phyloP scores from a whole-genome alignment of 2,329 filamentous ascomycete species.

The Cladobotryum protrusum region DNA sequence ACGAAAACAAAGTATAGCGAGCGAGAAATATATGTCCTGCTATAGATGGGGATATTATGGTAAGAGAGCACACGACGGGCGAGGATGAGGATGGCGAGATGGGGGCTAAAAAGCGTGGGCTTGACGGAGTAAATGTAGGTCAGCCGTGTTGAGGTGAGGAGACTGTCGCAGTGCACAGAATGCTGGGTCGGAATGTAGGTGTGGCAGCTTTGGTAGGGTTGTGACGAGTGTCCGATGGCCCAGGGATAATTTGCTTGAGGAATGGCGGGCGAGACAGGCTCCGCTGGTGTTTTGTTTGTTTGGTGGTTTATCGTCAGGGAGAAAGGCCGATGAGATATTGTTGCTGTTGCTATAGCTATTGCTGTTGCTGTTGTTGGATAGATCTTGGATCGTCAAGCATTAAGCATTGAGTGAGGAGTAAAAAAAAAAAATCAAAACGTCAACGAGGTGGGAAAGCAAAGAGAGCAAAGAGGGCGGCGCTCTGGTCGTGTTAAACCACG shows the following conservation, averaged over 20 bases:
- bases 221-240: constrained; percentile 16
- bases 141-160: constrained; percentile 6
- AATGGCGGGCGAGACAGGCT: constrained; percentile 33
- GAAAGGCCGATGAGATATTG: constrained; percentile 4
- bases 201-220: constrained; percentile 8
- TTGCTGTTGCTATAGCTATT: too few relatives aligned
- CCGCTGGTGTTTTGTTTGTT: neutral
- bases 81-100: neutral
- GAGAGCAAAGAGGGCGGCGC: too few relatives aligned
- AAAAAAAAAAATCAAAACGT: too few relatives aligned
- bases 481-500: too few relatives aligned
- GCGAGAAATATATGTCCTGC: constrained; percentile 2
- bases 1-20: neutral
- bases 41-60: neutral
- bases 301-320: constrained; percentile 5
- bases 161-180: constrained; percentile 5
- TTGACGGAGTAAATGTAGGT: constrained; percentile 9
- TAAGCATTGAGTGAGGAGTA: too few relatives aligned
- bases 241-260: constrained; percentile 26
- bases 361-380: too few relatives aligned
- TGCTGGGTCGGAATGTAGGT: constrained; percentile 11
- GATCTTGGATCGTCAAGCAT: neutral
- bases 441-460: too few relatives aligned
- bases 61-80: neutral
- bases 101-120: neutral